A percentile compares a stretch with the other conserved stretches of the same genome.
Conservation (phyloP, 1,139 yeast genomes). For the Taphrina betulina region DNA sequence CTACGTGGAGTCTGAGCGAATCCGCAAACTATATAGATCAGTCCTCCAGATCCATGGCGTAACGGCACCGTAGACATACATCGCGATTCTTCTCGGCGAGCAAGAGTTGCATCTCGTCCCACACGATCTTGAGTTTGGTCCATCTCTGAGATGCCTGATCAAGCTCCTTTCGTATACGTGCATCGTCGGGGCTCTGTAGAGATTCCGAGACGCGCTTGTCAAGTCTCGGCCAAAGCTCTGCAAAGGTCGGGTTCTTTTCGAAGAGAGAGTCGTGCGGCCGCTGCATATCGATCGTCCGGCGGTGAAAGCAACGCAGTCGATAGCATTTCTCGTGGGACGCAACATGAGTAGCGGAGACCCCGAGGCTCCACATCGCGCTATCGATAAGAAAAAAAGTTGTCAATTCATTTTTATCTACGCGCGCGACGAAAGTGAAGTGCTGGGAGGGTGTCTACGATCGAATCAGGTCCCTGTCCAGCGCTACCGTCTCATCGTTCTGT, state of each 20-base stretch:
- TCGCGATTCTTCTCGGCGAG: constrained; percentile 8
- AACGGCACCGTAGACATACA: too few species aligned
- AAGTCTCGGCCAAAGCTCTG: constrained; percentile 12
- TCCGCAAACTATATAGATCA: background rate
- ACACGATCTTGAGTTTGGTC: constrained; percentile 14
- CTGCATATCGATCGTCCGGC: too few species aligned
- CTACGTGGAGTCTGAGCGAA: constrained; percentile 2
- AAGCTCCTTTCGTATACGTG: background rate
- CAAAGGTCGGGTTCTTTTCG: constrained; percentile 11
- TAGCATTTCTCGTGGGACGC: too few species aligned
- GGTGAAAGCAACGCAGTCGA: background rate
- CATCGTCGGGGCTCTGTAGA: background rate
- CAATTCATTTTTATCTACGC: too few species aligned
- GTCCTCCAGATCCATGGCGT: too few species aligned
- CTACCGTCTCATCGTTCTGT: too few species aligned
- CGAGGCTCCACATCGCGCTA: too few species aligned
- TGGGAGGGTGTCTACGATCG: too few species aligned
- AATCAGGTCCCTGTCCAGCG: too few species aligned
- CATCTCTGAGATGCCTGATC: background rate
- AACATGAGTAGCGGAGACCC: too few species aligned
- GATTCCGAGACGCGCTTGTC: background rate
- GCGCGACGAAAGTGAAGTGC: too few species aligned
- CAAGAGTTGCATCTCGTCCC: constrained; percentile 10
- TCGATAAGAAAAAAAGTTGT: too few species aligned
- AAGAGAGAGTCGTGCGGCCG: constrained; percentile 10